phyloP scores from a whole-genome alignment of 371 early-diverging fungal genomes.

The Zychaea mexicana region DNA sequence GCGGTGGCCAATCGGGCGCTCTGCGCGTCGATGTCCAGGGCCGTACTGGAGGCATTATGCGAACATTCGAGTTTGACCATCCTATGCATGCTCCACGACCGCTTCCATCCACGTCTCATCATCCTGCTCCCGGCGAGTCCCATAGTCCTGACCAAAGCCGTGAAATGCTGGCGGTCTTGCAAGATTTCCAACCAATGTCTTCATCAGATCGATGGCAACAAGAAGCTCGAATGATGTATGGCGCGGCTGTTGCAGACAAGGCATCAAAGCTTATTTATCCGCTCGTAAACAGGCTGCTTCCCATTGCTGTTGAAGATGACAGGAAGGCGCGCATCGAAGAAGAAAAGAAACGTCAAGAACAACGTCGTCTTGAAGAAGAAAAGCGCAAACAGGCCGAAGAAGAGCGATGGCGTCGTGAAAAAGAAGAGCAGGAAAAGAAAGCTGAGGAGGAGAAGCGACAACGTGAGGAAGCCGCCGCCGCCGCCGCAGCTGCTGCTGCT shows the following conservation, averaged over 20 bases:
- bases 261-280: conserved; percentile 61
- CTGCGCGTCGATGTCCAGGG: conserved; percentile 58
- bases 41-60: conserved; percentile 43
- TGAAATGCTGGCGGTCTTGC: conserved; percentile 57
- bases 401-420: conserved; percentile 56
- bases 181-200: conserved; percentile 74
- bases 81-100: conserved; percentile 12
- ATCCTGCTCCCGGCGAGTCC: not conserved
- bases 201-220: conserved; percentile 88
- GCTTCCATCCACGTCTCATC: not conserved
- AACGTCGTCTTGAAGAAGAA: conserved; percentile 33
- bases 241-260: conserved; percentile 58
- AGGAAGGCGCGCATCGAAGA: conserved; percentile 60
- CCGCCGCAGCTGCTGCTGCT: not conserved
- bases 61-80: conserved; percentile 47
- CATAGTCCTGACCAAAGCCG: conserved; percentile 25
- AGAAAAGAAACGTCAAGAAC: conserved; percentile 48
- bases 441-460: conserved; percentile 36
- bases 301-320: conserved; percentile 73
- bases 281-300: conserved; percentile 74
- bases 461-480: conserved; percentile 19
- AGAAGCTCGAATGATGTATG: conserved; percentile 85
- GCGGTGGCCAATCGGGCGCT: conserved; percentile 30
- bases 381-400: conserved; percentile 37
- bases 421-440: conserved; percentile 46